phyloP scores from a whole-genome alignment of 768 basidiomycete species.

The Trametes maxima region DNA sequence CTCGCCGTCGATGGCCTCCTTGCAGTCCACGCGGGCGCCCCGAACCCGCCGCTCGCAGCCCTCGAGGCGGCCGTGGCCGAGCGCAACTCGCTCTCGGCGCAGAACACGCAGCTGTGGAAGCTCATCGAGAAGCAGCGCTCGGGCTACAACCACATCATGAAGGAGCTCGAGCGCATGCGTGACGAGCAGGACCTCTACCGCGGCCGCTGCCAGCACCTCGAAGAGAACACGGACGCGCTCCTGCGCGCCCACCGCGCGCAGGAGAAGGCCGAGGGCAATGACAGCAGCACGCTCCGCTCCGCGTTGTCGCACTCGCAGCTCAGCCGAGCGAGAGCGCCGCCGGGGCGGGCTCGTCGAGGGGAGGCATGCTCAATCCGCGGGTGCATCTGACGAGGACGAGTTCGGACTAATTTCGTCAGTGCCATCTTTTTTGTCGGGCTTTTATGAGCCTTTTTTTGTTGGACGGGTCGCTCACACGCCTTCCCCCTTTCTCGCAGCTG shows the following conservation, averaged over 20 bases:
- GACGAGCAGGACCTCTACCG: constrained; percentile 72
- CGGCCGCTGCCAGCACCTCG: constrained; percentile 36
- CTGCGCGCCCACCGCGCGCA: constrained; percentile 33
- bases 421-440: background rate
- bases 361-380: constrained; percentile 31
- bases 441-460: background rate
- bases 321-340: constrained; percentile 28
- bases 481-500: constrained; percentile 1
- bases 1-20: constrained; percentile 59
- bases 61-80: constrained; percentile 79
- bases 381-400: constrained; percentile 27
- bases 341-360: constrained; percentile 16
- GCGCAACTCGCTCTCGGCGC: constrained; percentile 75
- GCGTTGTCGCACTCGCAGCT: constrained; percentile 35
- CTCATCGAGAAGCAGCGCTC: constrained; percentile 89
- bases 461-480: background rate
- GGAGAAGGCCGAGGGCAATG: constrained; percentile 34
- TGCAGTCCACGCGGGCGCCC: constrained; percentile 50
- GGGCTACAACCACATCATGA: constrained; percentile 77
- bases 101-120: constrained; percentile 94
- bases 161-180: constrained; percentile 84
- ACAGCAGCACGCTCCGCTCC: constrained; percentile 33
- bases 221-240: constrained; percentile 50
- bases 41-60: constrained; percentile 59
- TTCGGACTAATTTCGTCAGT: constrained; percentile 41